phyloP scores from a whole-genome alignment of 805 yeast genomes.

The Kregervanrija delftensis region DNA sequence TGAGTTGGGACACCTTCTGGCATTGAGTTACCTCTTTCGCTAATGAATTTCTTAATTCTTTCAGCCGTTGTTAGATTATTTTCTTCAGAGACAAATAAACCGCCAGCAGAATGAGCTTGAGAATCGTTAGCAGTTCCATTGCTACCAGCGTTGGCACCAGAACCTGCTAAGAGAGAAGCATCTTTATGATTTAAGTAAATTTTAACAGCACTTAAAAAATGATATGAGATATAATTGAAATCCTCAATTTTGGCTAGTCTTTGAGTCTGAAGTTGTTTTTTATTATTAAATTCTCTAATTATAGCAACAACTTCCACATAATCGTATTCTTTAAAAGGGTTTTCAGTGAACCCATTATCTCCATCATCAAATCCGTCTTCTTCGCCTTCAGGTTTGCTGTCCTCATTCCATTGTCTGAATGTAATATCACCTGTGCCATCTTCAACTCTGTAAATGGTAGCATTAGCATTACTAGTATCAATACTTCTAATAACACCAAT shows the following conservation, averaged over 20 bases:
- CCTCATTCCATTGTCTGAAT: constrained; percentile 58
- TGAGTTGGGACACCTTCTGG: constrained; percentile 71
- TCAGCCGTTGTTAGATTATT: constrained; percentile 19
- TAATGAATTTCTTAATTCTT: constrained; percentile 41
- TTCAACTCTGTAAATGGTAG: constrained; percentile 53
- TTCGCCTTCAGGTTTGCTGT: constrained; percentile 19
- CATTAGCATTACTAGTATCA: constrained; percentile 46
- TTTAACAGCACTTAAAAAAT: constrained; percentile 56
- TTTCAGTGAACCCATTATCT: constrained; percentile 33
- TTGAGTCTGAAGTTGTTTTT: constrained; percentile 59
- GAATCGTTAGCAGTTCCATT: constrained; percentile 19
- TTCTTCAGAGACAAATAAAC: constrained; percentile 38
- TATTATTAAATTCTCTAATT: constrained; percentile 53
- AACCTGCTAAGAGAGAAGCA: constrained; percentile 17
- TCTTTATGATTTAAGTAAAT: constrained; percentile 52
- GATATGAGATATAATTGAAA: constrained; percentile 63
- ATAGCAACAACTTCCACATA: constrained; percentile 58
- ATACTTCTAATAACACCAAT: constrained; percentile 68
- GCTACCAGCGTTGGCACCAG: constrained; percentile 12
- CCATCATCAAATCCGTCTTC: constrained; percentile 10
- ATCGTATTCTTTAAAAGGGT: constrained; percentile 31
- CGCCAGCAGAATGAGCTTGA: constrained; percentile 14
- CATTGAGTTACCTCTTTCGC: constrained; percentile 48
- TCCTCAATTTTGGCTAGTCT: constrained; percentile 50
- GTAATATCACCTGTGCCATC: constrained; percentile 72